These are phyloP conservation scores for Microbotryum saponariae DNA, from an alignment of 1,284 basidiomycete genomes.

Conservation along the genomic window DNA sequence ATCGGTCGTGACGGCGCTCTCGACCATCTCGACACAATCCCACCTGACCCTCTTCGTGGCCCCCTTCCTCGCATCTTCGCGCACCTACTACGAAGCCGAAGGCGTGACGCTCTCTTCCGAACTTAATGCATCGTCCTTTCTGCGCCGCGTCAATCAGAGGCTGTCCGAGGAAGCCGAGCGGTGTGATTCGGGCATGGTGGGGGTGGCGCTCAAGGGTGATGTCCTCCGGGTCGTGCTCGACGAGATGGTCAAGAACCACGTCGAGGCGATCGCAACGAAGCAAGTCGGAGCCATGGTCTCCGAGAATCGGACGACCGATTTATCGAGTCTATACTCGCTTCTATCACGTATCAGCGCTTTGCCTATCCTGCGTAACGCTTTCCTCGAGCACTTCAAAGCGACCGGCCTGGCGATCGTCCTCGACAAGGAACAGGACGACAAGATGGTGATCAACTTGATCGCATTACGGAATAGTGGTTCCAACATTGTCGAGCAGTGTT, in stretches of 20 bases:
- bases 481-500: conserved; percentile 50
- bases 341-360: conserved; percentile 56
- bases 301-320: conserved; percentile 38
- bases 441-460: conserved; percentile 71
- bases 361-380: conserved; percentile 54
- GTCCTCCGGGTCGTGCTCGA: conserved; percentile 27
- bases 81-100: conserved; percentile 11
- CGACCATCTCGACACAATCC: conserved; percentile 21
- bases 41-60: conserved; percentile 24
- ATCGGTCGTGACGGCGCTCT: conserved; percentile 27
- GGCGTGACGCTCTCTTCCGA: conserved; percentile 5
- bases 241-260: conserved; percentile 29
- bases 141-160: conserved; percentile 48
- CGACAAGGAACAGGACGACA: conserved; percentile 53
- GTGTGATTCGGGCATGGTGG: conserved; percentile 47
- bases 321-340: conserved; percentile 57
- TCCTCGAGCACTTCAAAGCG: conserved; percentile 51
- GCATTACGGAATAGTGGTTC: conserved; percentile 61
- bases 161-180: conserved; percentile 54
- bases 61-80: conserved; percentile 29
- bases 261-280: conserved; percentile 27
- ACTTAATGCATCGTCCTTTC: conserved; percentile 45
- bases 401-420: conserved; percentile 49
- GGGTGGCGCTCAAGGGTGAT: conserved; percentile 12
- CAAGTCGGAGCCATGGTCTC: conserved; percentile 19